A percentile compares a stretch with the other conserved stretches of the same genome.
Conservation (phyloP, 2,329 filamentous ascomycete species). For the Pochonia chlamydosporia region DNA sequence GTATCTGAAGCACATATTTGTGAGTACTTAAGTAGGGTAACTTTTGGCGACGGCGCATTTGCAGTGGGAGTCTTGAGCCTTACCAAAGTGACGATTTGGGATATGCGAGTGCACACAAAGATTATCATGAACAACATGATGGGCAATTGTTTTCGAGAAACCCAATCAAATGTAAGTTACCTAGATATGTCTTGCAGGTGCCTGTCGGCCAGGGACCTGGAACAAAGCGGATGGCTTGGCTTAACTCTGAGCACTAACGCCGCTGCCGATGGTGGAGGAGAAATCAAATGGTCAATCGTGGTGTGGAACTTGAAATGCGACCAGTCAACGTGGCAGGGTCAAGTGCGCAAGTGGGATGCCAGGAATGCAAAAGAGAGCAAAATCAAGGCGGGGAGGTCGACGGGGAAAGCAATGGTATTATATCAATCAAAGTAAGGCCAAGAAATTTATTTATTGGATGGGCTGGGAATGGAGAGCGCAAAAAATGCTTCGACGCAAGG, state of each 20-base stretch:
- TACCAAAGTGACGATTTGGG: constrained; percentile 59
- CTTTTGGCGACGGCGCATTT: neutral
- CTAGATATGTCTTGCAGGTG: too few relatives aligned
- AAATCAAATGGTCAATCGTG: too few relatives aligned
- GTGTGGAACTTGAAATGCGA: neutral
- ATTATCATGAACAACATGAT: constrained; percentile 58
- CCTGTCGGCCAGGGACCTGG: too few relatives aligned
- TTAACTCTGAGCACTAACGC: too few relatives aligned
- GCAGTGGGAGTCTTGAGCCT: constrained; percentile 14
- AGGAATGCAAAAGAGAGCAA: neutral
- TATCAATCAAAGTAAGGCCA: neutral
- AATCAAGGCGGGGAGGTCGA: neutral
- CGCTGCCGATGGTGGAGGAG: too few relatives aligned
- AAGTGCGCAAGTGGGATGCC: too few relatives aligned
- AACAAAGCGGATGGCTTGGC: too few relatives aligned
- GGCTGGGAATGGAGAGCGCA: constrained; percentile 1
- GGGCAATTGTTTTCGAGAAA: constrained; percentile 12
- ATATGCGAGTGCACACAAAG: constrained; percentile 57
- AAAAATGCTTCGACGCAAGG: neutral
- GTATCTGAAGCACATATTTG: constrained; percentile 40
- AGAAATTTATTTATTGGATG: constrained; percentile 2
- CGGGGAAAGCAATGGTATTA: neutral
- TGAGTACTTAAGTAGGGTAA: neutral
- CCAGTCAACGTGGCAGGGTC: constrained; percentile 6
- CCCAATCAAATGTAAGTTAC: too few relatives aligned